Evolutionary conservation across 2,329 filamentous ascomycete species (phyloP), one percentile per base, ranked within the genome.

Genomic region (Aspergillus sp.): DNA sequence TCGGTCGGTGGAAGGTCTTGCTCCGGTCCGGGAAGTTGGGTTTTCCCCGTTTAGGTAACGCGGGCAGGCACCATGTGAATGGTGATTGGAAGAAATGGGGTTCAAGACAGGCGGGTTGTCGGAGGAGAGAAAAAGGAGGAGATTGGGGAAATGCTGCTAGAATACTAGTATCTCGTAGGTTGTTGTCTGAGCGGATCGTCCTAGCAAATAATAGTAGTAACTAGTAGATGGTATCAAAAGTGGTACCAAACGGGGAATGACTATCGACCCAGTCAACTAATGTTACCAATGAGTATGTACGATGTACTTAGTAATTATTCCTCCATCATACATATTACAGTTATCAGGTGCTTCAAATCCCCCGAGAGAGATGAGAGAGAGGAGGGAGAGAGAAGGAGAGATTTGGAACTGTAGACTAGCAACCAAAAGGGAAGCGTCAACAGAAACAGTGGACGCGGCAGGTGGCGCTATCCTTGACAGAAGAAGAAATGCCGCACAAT

Each of bases 401-500:
- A 8, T 27, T 27, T 27, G 25, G 25, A 27, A 27, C 25, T 27
- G 25, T 27, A 13, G 11, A 30, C 27, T 30, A 36, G 32, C 32
- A 36, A 1, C 32, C 32, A 36, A 30, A 30, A 57, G 52, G 21
- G 21, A 38, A 54, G 47, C 23, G 53, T 44, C 52, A 57, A 57
- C 44, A 51, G 21, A 36, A 57, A 57, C 44, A 51, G 30, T 23
- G 36, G 54, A 47, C 41, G 17, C 49, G 23, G 21, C 41, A 41
- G 51, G 54, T 64, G 62, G 62, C 60, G 60, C 58, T n/a, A 39
- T 23, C 58, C 52, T 59, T 63, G 60, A 62, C 59, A 25, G 57
- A 48, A n/a, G 30, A 36, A 61, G 59, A 63, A 64, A 60, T 64
- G 50, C 60, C 62, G 64, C 62, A 66, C 39, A 38, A 52, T 59